Evolutionary conservation across 2,329 filamentous ascomycete genomes (phyloP), one percentile per base, ranked within the genome.

Genomic region (Verticillium nubilum): DNA sequence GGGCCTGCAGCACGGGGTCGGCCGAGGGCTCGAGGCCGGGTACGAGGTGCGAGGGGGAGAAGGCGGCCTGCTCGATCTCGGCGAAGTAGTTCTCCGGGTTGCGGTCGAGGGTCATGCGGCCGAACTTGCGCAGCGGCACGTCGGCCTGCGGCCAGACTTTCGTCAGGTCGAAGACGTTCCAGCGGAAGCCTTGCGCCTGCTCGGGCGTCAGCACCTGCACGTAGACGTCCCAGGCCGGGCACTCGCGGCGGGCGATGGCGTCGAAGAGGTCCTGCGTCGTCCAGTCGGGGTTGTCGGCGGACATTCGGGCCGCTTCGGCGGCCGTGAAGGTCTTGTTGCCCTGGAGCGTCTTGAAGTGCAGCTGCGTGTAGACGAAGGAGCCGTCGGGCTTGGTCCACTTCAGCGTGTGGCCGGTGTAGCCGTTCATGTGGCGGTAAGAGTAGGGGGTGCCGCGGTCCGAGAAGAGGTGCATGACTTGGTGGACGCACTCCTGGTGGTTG

Each of bases 131-230:
- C 13, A 88, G 75, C 2, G 87, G 87, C 28, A 86, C 83, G 54
- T 87, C 79, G 25, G 72, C 75, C 61, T 88, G 83, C 2, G 86
- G 86, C 86, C 86, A 89, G 66, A 87, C 80, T 72, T 89, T 88
- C 56, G 87, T 90, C 62, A 88, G 74, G 67, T 90, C 88, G 62
- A 91, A 88, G 62, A 89, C 76, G 70, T 86, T 87, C 77, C 81
- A 86, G 50, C 76, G 76, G 68, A 84, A 85, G 60, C 80, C 78
- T 67, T 87, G 80, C 2, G 85, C 85, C 65, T 88, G 78, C 62
- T 84, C 81, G 1, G 86, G 85, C 19, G 79, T 82, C 61, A 89
- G 78, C 5, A 83, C 78, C 71, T 90, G 88, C 2, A 88, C 78
- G 62, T 84, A 87, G 62, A 84, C 80, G 19, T 80, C 85, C 86